Conservation (phyloP, 2,329 filamentous ascomycete species). For the Epichloe festucae region DNA sequence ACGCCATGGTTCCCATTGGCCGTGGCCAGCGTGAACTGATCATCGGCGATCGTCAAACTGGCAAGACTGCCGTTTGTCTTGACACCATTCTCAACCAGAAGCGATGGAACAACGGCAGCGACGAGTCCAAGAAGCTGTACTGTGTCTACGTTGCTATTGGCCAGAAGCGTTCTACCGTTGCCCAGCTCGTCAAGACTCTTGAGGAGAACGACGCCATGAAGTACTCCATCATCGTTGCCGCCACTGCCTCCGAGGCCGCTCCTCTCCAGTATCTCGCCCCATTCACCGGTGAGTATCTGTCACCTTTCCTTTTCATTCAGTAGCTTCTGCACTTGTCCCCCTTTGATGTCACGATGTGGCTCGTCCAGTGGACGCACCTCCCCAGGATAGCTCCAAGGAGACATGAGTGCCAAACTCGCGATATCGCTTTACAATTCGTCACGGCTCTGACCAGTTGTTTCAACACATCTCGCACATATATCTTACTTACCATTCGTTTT, state of each 20-base stretch:
- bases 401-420: not conserved
- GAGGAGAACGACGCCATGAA: conserved; percentile 99
- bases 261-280: conserved; percentile 89
- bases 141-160: conserved; percentile 98
- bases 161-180: conserved; percentile 98
- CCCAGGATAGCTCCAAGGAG: not conserved
- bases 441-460: not conserved
- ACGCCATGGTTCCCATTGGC: conserved; percentile 99
- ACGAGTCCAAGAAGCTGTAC: conserved; percentile 98
- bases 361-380: too few species aligned
- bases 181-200: conserved; percentile 98
- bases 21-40: conserved; percentile 99
- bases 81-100: conserved; percentile 99
- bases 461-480: not conserved
- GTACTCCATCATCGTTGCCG: conserved; percentile 87
- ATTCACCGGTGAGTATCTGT: conserved; percentile 53
- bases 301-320: too few species aligned
- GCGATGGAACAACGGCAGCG: conserved; percentile 79
- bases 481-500: not conserved
- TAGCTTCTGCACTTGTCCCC: too few species aligned
- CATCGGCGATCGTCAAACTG: conserved; percentile 99
- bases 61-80: conserved; percentile 97
- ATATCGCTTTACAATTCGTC: not conserved
- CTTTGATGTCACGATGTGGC: too few species aligned
- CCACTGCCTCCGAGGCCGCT: conserved; percentile 93